Evolutionary conservation across 805 yeast species (phyloP).

Genomic region (Candida wancherniae): DNA sequence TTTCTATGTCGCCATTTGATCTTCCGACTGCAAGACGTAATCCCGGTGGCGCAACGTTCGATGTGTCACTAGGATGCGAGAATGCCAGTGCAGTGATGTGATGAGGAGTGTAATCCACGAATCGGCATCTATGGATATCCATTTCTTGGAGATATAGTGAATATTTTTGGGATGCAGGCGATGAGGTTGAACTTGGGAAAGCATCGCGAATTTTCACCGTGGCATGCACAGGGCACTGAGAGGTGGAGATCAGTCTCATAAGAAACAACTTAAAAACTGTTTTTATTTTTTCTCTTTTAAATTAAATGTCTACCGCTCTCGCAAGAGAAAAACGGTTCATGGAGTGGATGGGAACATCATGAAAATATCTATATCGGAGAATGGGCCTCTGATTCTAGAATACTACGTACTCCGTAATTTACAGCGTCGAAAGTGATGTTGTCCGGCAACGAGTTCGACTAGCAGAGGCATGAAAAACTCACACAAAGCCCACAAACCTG

Average conservation of each 20-base stretch:
- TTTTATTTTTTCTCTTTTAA: too few relatives aligned
- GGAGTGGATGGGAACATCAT: too few relatives aligned
- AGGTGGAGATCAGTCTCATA: too few relatives aligned
- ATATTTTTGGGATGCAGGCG: constrained; percentile 17
- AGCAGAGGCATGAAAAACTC: not conserved
- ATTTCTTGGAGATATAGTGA: constrained; percentile 26
- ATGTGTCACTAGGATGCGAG: constrained; percentile 41
- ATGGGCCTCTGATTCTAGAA: too few relatives aligned
- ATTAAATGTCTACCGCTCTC: too few relatives aligned
- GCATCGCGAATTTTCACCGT: too few relatives aligned
- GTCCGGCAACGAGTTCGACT: constrained; percentile 9
- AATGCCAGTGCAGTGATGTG: constrained; percentile 79
- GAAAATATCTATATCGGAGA: too few relatives aligned
- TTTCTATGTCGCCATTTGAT: constrained; percentile 90
- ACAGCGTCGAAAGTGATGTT: constrained; percentile 3
- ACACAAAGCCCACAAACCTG: constrained; percentile 40
- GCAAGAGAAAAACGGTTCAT: too few relatives aligned
- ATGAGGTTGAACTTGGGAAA: too few relatives aligned
- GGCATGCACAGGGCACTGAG: too few relatives aligned
- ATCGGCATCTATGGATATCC: constrained; percentile 87
- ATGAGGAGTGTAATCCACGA: constrained; percentile 84
- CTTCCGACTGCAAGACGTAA: constrained; percentile 87
- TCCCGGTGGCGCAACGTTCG: constrained; percentile 40
- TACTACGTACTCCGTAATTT: too few relatives aligned
- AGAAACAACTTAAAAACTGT: too few relatives aligned